Conservation (phyloP, 225 moss, liverwort and hornwort genomes). For the Pseudisothecium myosuroides region DNA sequence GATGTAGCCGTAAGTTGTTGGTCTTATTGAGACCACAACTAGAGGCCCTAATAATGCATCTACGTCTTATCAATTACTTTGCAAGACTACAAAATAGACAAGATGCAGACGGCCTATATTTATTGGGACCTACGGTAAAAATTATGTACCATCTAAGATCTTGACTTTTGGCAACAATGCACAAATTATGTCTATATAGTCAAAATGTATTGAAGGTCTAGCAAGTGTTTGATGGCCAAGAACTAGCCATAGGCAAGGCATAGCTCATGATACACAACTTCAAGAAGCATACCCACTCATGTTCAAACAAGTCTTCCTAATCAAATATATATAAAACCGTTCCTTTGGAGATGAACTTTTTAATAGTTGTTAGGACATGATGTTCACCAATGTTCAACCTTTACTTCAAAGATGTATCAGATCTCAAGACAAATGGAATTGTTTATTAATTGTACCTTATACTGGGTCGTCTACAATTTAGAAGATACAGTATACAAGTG, state of each 20-base stretch:
- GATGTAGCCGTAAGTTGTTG: accelerated
- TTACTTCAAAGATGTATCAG: not conserved
- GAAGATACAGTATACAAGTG: accelerated
- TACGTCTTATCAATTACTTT: not conserved
- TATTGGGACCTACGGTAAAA: accelerated
- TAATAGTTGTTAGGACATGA: not conserved
- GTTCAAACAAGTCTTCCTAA: no score
- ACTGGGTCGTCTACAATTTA: accelerated
- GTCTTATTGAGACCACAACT: not conserved
- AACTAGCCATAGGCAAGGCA: not conserved
- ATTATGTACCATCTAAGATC: not conserved
- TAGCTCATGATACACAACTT: not conserved
- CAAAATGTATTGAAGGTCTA: not conserved
- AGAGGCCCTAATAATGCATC: not conserved
- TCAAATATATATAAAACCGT: accelerated
- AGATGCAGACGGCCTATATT: accelerated
- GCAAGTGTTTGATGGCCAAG: not conserved
- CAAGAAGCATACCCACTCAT: not conserved
- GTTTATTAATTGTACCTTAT: not conserved
- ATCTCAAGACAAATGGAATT: not conserved
- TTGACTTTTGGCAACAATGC: not conserved
- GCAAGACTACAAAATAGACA: not conserved
- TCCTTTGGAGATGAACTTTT: accelerated
- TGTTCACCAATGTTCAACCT: not conserved
- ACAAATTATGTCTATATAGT: not conserved